phyloP scores from a whole-genome alignment of 306 rosid genomes.

The Spatholobus suberectus region DNA sequence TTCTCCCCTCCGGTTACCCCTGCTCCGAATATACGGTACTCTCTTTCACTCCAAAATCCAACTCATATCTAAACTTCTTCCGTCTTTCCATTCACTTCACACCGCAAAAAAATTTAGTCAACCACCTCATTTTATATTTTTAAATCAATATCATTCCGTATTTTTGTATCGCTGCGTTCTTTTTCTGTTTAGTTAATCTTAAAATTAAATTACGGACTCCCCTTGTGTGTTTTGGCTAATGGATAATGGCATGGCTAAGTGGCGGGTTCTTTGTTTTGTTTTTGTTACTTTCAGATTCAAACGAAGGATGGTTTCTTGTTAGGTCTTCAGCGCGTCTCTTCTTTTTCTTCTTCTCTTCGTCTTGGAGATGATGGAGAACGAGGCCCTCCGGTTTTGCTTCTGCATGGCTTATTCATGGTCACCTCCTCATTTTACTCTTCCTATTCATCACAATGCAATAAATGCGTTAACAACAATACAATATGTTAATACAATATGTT shows the following conservation, averaged over 20 bases:
- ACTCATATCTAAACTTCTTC: too few species aligned
- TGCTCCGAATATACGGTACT: conserved; percentile 75
- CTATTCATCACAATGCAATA: background rate
- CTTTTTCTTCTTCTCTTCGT: conserved; percentile 56
- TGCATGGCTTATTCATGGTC: conserved; percentile 83
- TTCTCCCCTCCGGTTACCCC: conserved; percentile 75
- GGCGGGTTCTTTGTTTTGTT: background rate
- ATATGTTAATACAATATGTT: background rate
- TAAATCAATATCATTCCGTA: too few species aligned
- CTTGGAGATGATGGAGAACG: conserved; percentile 38
- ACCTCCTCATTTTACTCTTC: conserved; percentile 7
- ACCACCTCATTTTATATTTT: background rate
- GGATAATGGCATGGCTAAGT: too few species aligned
- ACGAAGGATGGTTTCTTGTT: conserved; percentile 84
- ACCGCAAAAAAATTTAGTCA: background rate
- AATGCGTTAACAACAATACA: background rate
- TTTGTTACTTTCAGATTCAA: conserved; percentile 53
- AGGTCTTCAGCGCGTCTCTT: conserved; percentile 86
- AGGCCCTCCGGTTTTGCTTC: conserved; percentile 84
- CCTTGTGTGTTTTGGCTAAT: background rate
- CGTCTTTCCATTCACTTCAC: too few species aligned
- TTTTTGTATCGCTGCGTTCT: too few species aligned
- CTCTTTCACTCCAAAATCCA: background rate
- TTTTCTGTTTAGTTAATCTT: background rate
- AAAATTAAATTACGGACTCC: background rate